Evolutionary conservation across 805 yeast genomes (phyloP).

Genomic region (Komagataella populi): DNA sequence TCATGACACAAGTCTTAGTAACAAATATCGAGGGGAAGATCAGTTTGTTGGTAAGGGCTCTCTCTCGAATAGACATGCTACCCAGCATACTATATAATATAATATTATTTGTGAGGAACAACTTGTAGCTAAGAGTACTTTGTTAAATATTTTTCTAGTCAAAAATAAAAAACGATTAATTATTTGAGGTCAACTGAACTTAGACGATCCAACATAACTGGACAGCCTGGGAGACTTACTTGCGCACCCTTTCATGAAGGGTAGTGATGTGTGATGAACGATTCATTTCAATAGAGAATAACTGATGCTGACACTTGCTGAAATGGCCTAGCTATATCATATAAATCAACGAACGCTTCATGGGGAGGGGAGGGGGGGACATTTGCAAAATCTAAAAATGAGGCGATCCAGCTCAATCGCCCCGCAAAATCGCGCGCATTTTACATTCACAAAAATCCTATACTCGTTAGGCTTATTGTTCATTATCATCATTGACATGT

Average conservation of each 20-base stretch:
- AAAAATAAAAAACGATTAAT: not conserved
- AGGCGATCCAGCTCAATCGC: not conserved
- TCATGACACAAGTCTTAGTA: not conserved
- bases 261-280: too few species aligned
- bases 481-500: not conserved
- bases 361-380: too few species aligned
- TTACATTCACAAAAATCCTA: not conserved
- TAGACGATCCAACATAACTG: too few species aligned
- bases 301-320: too few species aligned
- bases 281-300: too few species aligned
- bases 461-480: not conserved
- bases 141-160: not conserved
- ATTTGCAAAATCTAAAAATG: too few species aligned
- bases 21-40: not conserved
- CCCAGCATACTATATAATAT: not conserved
- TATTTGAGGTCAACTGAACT: too few species aligned
- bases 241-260: too few species aligned
- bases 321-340: too few species aligned
- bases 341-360: too few species aligned
- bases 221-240: too few species aligned
- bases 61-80: not conserved
- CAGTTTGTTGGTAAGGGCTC: slow-evolving; percentile 1
- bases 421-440: not conserved
- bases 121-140: not conserved
- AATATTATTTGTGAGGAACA: not conserved